These are phyloP conservation scores for Phaeosphaeria sp. DNA, from an alignment of 2,329 filamentous ascomycete species.

Conservation along the genomic window DNA sequence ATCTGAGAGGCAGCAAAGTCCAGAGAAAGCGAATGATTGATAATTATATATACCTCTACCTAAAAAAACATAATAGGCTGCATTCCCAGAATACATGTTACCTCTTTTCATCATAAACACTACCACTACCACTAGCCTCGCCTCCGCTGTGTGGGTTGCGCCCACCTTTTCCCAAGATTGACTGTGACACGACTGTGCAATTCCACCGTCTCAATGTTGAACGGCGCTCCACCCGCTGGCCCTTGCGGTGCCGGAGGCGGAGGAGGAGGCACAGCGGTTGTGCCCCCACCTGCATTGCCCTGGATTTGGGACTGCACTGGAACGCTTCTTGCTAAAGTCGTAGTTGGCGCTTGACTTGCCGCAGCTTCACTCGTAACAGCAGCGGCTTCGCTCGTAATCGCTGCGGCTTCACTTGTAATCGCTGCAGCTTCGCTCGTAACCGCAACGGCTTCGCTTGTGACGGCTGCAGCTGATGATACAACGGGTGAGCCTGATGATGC, in stretches of 20 bases:
- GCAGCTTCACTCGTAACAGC: neutral
- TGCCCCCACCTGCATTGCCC: conserved; percentile 4
- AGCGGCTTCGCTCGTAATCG: neutral
- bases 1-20: neutral
- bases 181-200: conserved; percentile 46
- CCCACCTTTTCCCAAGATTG: conserved; percentile 35
- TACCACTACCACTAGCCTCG: conserved; percentile 16
- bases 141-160: conserved; percentile 24
- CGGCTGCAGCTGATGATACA: neutral
- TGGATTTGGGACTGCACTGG: conserved; percentile 33
- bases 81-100: neutral
- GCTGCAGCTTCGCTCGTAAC: neutral
- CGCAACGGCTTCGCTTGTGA: neutral
- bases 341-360: neutral
- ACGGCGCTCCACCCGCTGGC: conserved; percentile 32
- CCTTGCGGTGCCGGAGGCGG: conserved; percentile 10
- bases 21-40: neutral
- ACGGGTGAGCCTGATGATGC: conserved; percentile 13
- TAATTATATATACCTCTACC: neutral
- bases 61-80: neutral
- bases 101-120: neutral
- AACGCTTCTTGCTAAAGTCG: conserved; percentile 6
- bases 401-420: neutral
- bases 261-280: conserved; percentile 11
- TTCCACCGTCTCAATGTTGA: conserved; percentile 42